These are phyloP conservation scores for Oxytropis ochrocephala DNA, from an alignment of 306 rosid genomes.

Conservation along the genomic window DNA sequence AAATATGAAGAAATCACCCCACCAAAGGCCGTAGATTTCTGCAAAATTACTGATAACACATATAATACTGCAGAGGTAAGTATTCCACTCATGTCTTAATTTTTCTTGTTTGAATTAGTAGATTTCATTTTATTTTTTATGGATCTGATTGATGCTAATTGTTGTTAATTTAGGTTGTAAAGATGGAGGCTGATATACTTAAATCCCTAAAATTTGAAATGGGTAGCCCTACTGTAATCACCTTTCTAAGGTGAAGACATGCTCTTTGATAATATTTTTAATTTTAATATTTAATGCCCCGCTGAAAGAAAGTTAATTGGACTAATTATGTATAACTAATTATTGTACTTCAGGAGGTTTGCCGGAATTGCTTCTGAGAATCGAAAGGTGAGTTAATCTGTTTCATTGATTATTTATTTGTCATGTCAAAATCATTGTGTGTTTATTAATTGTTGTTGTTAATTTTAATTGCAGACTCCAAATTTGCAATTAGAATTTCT, in stretches of 20 bases:
- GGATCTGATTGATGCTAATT: background rate
- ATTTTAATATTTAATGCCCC: background rate
- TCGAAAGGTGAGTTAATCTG: constrained; percentile 33
- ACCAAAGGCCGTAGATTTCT: constrained; percentile 62
- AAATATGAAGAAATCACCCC: constrained; percentile 86
- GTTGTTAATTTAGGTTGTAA: constrained; percentile 41
- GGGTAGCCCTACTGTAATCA: constrained; percentile 68
- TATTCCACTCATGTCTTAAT: background rate
- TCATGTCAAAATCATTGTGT: background rate
- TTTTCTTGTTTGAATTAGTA: background rate
- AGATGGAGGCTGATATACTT: constrained; percentile 81
- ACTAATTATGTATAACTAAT: background rate
- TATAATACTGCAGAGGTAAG: constrained; percentile 48
- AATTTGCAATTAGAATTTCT: constrained; percentile 52
- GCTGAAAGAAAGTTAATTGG: background rate
- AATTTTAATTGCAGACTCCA: constrained; percentile 34
- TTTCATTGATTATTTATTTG: background rate
- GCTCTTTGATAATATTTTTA: background rate
- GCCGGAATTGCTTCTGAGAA: constrained; percentile 27
- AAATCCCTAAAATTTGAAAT: constrained; percentile 59
- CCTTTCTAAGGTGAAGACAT: constrained; percentile 55
- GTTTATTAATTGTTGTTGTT: constrained; percentile 7
- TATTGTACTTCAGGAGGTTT: constrained; percentile 38
- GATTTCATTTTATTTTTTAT: background rate
- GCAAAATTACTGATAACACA: constrained; percentile 59